Base-by-base conservation (phyloP, 1,284 basidiomycete genomes). In the Meira miltonrushii region DNA sequence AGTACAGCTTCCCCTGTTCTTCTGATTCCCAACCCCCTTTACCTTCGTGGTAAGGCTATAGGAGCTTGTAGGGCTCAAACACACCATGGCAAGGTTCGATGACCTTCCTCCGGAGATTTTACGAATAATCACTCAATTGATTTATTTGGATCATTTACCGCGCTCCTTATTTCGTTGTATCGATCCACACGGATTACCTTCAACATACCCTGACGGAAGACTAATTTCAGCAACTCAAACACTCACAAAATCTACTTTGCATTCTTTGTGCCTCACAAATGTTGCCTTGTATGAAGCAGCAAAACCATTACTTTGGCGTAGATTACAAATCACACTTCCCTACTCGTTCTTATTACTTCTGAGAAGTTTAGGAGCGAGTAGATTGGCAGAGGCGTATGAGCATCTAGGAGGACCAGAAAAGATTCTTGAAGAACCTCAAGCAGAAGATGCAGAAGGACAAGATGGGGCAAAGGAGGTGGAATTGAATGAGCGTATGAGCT, bases 321-420 rank as follows among this genome's bases (percentile, higher is more conserved):
- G 74, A 23, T 64, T 78, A 37, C 74, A 75, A 50, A 72, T 78
- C 58, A 75, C 69, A 2, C 58, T 77, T 1, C 75, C 75, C 0
- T 71, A 71, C 59, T 67, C 67, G 54, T 78, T 78, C 62, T 65
- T 70, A 44, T 56, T 72, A 23, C 62, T 78, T 1, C 43, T 78
- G 38, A 53, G 71, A 33, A 66, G 67, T 17, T 63, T 75, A 10
- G 71, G 72, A 10, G 71, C 72, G 0, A 64, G 66, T 13, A 69
- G 69, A 23, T 55, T 74, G 21, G 72, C 71, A 4, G 65, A 62
- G 17, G 71, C 71, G 8, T 74, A 73, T 41, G 72, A 74, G 51
- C 62, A 62, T 51, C 65, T 68, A 12, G n/a, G 44, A 40, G 43
- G 40, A 23, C 17, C 38, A 2, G 38, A 40, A 21, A 53, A 39